Conservation (phyloP, 495 filamentous ascomycete species). For the Lasiosphaeria hispida region DNA sequence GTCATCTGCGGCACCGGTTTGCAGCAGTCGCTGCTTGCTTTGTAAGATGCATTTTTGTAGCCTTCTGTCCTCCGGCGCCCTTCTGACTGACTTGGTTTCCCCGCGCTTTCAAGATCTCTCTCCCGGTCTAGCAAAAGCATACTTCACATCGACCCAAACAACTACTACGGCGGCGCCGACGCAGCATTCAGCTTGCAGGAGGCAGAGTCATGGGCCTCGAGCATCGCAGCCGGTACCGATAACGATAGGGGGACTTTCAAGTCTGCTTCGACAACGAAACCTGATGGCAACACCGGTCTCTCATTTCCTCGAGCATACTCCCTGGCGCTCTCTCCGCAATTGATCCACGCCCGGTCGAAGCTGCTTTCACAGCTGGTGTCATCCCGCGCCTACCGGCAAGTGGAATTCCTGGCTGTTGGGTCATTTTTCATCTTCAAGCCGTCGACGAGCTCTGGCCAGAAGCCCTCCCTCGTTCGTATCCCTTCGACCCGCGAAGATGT, state of each 20-base stretch:
- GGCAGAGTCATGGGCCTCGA: slow-evolving; percentile 65
- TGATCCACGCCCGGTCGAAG: slow-evolving; percentile 79
- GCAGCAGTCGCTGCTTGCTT: slow-evolving; percentile 83
- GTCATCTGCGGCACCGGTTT: slow-evolving; percentile 87
- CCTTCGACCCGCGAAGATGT: slow-evolving; percentile 87
- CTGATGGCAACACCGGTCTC: slow-evolving; percentile 40
- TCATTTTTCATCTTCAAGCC: slow-evolving; percentile 80
- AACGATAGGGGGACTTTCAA: slow-evolving; percentile 18
- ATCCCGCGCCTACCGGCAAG: slow-evolving; percentile 79
- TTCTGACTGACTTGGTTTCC: slow-evolving; percentile 65
- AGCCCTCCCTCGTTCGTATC: slow-evolving; percentile 55
- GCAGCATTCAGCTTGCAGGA: slow-evolving; percentile 87
- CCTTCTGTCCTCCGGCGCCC: slow-evolving; percentile 18
- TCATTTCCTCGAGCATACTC: slow-evolving; percentile 75
- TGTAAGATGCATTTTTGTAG: slow-evolving; percentile 59
- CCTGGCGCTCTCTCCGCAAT: slow-evolving; percentile 77
- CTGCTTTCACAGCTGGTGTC: slow-evolving; percentile 77
- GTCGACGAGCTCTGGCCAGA: slow-evolving; percentile 18
- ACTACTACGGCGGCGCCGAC: slow-evolving; percentile 82
- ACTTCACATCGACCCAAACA: slow-evolving; percentile 83
- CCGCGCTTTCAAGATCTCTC: slow-evolving; percentile 67
- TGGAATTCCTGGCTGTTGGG: slow-evolving; percentile 92
- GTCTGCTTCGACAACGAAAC: slow-evolving; percentile 25
- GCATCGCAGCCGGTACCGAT: slow-evolving; percentile 12
- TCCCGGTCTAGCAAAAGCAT: slow-evolving; percentile 89